Percentiles rank a stretch among this genome's conserved stretches.
Evolutionary conservation across 805 yeast genomes (phyloP).

Genomic region (Naumovozyma baii): DNA sequence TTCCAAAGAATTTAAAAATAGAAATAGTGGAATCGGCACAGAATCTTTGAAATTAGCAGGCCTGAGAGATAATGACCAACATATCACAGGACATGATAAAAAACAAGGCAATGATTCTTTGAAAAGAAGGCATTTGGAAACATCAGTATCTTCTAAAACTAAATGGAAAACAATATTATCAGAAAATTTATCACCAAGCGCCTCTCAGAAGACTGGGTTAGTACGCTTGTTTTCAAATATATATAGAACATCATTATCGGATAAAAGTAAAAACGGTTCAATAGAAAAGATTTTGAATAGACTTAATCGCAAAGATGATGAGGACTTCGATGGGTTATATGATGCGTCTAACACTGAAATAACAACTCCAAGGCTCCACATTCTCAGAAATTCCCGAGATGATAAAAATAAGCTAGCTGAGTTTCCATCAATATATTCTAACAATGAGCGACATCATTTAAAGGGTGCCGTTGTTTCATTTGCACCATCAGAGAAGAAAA

Average conservation of each 20-base stretch:
- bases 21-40: too few species aligned
- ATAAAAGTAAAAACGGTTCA: neutral
- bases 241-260: neutral
- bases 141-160: neutral
- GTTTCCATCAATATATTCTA: neutral
- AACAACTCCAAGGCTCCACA: neutral
- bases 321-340: neutral
- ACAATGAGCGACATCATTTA: neutral
- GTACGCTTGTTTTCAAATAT: constrained; percentile 1
- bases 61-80: too few species aligned
- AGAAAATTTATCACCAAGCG: neutral
- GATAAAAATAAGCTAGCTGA: neutral
- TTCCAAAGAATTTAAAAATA: too few species aligned
- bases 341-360: neutral
- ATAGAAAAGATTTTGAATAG: neutral
- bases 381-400: neutral
- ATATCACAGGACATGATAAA: too few species aligned
- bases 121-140: constrained; percentile 1
- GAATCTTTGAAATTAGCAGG: too few species aligned
- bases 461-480: neutral
- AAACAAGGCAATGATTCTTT: neutral
- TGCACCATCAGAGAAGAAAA: neutral
- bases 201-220: neutral
- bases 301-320: neutral
- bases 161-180: neutral